Percentiles rank a stretch among this genome's conserved stretches.
These are phyloP conservation scores for Fusarium sp. DNA, from an alignment of 2,329 filamentous ascomycete species.

Conservation along the genomic window DNA sequence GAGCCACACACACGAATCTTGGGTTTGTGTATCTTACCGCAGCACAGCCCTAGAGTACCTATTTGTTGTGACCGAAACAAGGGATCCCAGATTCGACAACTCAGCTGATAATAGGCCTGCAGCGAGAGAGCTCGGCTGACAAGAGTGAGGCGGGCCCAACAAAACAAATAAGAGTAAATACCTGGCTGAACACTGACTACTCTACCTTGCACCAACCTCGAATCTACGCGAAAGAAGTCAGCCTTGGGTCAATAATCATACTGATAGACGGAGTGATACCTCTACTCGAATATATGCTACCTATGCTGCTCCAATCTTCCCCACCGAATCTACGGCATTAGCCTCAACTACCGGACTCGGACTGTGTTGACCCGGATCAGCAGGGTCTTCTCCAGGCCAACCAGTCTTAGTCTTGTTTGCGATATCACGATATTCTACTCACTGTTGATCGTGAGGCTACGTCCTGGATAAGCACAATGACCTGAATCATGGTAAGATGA, in stretches of 20 bases:
- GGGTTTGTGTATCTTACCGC: neutral
- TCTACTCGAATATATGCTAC: neutral
- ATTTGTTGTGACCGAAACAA: constrained; percentile 8
- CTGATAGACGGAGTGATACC: neutral
- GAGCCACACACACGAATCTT: neutral
- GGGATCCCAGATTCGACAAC: constrained; percentile 3
- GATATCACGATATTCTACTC: neutral
- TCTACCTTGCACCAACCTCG: constrained; percentile 19
- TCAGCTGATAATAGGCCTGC: constrained; percentile 8
- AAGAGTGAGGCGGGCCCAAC: constrained; percentile 41
- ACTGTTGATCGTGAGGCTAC: neutral
- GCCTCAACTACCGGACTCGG: constrained; percentile 21
- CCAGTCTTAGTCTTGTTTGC: neutral
- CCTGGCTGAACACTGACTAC: constrained; percentile 23
- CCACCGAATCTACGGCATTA: constrained; percentile 23
- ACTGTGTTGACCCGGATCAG: constrained; percentile 11
- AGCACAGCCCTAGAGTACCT: neutral
- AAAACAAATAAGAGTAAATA: neutral
- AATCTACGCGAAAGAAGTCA: neutral
- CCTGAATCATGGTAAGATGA: neutral
- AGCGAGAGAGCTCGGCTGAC: constrained; percentile 4
- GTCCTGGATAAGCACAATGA: neutral
- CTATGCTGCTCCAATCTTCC: neutral
- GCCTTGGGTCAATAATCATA: neutral
- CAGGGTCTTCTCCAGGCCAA: constrained; percentile 11